Conservation (phyloP, 495 filamentous ascomycete species). For the Penicillium antarcticum region DNA sequence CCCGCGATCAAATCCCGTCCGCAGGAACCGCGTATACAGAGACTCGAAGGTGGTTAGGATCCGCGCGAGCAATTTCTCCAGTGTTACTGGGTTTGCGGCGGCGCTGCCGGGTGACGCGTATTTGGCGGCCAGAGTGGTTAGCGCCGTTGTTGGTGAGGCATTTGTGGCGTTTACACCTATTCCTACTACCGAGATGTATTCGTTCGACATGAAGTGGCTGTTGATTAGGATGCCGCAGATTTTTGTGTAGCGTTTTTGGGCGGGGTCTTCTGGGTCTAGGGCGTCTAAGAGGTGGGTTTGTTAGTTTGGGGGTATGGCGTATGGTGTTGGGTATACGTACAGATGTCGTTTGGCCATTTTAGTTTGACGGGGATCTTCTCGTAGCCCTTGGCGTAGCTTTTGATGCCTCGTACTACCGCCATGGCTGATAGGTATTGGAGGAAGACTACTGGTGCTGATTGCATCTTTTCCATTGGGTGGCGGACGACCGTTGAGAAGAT, state of each 20-base stretch:
- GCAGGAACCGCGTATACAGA: slow-evolving; percentile 71
- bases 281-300: slow-evolving; percentile 51
- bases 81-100: slow-evolving; percentile 51
- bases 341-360: slow-evolving; percentile 99
- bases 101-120: slow-evolving; percentile 25
- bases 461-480: slow-evolving; percentile 67
- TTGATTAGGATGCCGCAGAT: slow-evolving; percentile 94
- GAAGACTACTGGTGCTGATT: slow-evolving; percentile 82
- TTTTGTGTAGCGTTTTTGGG: slow-evolving; percentile 70
- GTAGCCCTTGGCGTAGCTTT: slow-evolving; percentile 75
- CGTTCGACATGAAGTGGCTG: slow-evolving; percentile 70
- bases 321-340: slow-evolving; percentile 20
- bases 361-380: slow-evolving; percentile 72
- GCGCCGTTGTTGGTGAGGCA: slow-evolving; percentile 77
- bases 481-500: slow-evolving; percentile 84
- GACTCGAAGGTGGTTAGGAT: slow-evolving; percentile 78
- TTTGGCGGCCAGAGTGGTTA: slow-evolving; percentile 62
- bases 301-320: not conserved
- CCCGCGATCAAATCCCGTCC: slow-evolving; percentile 63
- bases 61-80: slow-evolving; percentile 80
- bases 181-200: slow-evolving; percentile 85
- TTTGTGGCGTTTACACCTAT: slow-evolving; percentile 91
- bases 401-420: slow-evolving; percentile 84
- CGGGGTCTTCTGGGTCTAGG: slow-evolving; percentile 61
- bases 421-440: slow-evolving; percentile 90